Percentiles rank a stretch among this genome's conserved stretches.
Evolutionary conservation across 2,329 filamentous ascomycete species (phyloP).

Genomic region (Colletotrichum musae): DNA sequence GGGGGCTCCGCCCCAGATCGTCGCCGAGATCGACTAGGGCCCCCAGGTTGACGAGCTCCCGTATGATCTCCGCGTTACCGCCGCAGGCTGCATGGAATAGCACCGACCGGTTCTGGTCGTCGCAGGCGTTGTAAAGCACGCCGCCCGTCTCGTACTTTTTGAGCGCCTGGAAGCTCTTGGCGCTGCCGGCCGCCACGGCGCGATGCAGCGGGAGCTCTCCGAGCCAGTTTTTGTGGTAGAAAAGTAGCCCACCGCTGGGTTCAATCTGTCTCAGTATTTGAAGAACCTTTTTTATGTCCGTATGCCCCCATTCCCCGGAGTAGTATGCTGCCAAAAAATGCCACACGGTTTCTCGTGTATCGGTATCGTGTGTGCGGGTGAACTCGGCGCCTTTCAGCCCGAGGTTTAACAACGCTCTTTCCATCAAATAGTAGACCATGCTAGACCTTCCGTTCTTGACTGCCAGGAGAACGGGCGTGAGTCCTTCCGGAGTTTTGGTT

Average conservation of each 20-base stretch:
- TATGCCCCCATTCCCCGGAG: not conserved
- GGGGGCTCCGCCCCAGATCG: conserved; percentile 20
- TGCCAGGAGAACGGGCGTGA: too few relatives aligned
- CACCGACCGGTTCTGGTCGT: conserved; percentile 7
- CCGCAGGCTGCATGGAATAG: conserved; percentile 29
- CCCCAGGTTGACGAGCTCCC: not conserved
- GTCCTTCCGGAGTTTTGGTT: too few relatives aligned
- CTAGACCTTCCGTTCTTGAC: too few relatives aligned
- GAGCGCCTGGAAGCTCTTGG: not conserved
- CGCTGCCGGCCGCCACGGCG: conserved; percentile 1
- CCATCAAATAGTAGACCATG: too few relatives aligned
- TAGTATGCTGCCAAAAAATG: conserved; percentile 10
- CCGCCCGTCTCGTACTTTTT: not conserved
- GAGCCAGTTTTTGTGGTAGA: conserved; percentile 8
- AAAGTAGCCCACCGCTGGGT: not conserved
- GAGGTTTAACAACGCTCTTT: too few relatives aligned
- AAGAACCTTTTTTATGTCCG: not conserved
- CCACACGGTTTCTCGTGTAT: conserved; percentile 1
- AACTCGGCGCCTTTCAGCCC: too few relatives aligned
- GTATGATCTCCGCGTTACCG: not conserved
- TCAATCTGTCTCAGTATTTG: not conserved
- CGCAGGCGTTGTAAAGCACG: not conserved
- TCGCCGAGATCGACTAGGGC: not conserved
- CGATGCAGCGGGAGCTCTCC: conserved; percentile 24
- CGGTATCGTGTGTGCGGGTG: not conserved